phyloP scores from a whole-genome alignment of 2,329 filamentous ascomycete species.

The Bipolaris zeicola region DNA sequence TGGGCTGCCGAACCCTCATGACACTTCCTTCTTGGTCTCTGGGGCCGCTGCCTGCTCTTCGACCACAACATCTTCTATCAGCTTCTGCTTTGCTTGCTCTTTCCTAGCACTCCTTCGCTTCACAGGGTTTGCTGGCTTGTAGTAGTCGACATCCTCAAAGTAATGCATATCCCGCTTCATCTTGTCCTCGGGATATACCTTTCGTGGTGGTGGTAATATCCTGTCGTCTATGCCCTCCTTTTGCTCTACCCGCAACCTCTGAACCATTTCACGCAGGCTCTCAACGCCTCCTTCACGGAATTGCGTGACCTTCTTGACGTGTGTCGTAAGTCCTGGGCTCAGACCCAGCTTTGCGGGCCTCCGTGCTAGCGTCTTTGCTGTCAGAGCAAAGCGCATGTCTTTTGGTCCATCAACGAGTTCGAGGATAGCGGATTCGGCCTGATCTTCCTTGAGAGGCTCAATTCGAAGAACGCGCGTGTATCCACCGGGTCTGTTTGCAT shows the following conservation, averaged over 20 bases:
- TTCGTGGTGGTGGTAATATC: slow-evolving; percentile 35
- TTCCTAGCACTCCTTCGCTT: slow-evolving; percentile 5
- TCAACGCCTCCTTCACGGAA: slow-evolving; percentile 71
- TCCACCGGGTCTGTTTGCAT: slow-evolving; percentile 78
- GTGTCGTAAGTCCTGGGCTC: slow-evolving; percentile 74
- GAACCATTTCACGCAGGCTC: slow-evolving; percentile 67
- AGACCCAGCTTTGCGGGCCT: slow-evolving; percentile 60
- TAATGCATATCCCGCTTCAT: slow-evolving; percentile 38
- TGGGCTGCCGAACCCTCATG: slow-evolving; percentile 3
- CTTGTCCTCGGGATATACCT: slow-evolving; percentile 40
- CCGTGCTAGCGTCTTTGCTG: slow-evolving; percentile 79
- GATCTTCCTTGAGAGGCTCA: slow-evolving; percentile 85
- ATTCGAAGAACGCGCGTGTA: slow-evolving; percentile 95
- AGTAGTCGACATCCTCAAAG: slow-evolving; percentile 31
- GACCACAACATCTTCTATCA: neutral
- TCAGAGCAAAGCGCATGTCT: slow-evolving; percentile 94
- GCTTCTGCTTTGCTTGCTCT: neutral
- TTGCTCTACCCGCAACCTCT: slow-evolving; percentile 42
- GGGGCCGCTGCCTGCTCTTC: slow-evolving; percentile 1
- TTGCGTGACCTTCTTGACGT: slow-evolving; percentile 81
- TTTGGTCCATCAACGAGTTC: slow-evolving; percentile 93
- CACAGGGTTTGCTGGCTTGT: slow-evolving; percentile 29
- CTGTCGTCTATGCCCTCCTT: slow-evolving; percentile 34
- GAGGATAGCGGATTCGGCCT: slow-evolving; percentile 87
- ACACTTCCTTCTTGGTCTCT: neutral